Percentiles rank a stretch among this genome's conserved stretches.
These are phyloP conservation scores for Streptanthus diversifolius DNA, from an alignment of 345 rosid species.

Conservation along the genomic window DNA sequence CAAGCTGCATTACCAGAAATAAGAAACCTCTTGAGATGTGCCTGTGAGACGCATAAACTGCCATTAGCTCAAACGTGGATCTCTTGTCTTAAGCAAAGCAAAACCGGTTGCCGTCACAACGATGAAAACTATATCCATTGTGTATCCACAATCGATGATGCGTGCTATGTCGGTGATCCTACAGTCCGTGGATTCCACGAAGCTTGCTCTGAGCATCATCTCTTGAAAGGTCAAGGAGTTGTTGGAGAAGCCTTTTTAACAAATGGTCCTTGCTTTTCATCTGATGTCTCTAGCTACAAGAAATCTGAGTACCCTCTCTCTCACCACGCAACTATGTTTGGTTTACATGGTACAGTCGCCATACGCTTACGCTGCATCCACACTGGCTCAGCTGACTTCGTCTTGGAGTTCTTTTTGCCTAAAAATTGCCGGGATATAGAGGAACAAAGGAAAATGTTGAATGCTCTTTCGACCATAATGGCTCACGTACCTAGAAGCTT, in stretches of 20 bases:
- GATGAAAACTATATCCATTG: conserved; percentile 65
- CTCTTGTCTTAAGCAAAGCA: conserved; percentile 72
- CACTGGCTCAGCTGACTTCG: conserved; percentile 67
- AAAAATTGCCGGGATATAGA: conserved; percentile 51
- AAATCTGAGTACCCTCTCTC: conserved; percentile 87
- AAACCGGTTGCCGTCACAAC: conserved; percentile 79
- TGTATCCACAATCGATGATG: conserved; percentile 78
- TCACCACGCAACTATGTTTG: conserved; percentile 89
- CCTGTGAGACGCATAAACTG: conserved; percentile 69
- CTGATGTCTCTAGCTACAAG: conserved; percentile 59
- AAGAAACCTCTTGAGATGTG: conserved; percentile 63
- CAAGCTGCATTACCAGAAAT: conserved; percentile 80
- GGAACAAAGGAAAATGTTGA: conserved; percentile 69
- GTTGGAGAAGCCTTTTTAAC: conserved; percentile 86
- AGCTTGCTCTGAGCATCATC: conserved; percentile 96
- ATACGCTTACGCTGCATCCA: conserved; percentile 72
- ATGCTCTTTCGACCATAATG: conserved; percentile 62
- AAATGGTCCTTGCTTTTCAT: conserved; percentile 83
- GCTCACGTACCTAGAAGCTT: conserved; percentile 62
- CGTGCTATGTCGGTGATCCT: conserved; percentile 64
- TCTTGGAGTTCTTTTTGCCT: conserved; percentile 93
- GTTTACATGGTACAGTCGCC: conserved; percentile 75
- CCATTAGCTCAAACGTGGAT: conserved; percentile 95
- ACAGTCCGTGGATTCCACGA: conserved; percentile 61
- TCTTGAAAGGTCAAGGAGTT: conserved; percentile 88